Evolutionary conservation across 345 rosid species (phyloP).

Genomic region (Citrus mangshanensis): DNA sequence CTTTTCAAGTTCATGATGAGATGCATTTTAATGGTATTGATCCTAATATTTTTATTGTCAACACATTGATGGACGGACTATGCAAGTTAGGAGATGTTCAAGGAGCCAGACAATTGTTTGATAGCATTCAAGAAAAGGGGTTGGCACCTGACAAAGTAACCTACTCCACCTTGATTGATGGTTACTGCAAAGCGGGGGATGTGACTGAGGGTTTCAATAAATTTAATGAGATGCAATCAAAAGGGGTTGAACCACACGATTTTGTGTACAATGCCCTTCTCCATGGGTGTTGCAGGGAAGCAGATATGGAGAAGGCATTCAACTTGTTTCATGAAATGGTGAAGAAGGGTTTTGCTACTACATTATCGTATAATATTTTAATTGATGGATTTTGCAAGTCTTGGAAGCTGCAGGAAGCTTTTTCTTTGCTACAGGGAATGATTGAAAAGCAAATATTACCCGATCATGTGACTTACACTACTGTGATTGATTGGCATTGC

Average conservation of each 20-base stretch:
- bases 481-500: constrained; percentile 25
- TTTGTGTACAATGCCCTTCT: constrained; percentile 24
- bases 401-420: constrained; percentile 25
- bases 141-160: constrained; percentile 23
- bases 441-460: constrained; percentile 18
- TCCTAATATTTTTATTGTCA: constrained; percentile 27
- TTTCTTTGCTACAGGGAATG: constrained; percentile 23
- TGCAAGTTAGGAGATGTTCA: constrained; percentile 26
- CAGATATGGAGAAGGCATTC: constrained; percentile 20
- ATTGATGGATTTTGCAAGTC: constrained; percentile 18
- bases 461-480: constrained; percentile 32
- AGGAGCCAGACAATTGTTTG: constrained; percentile 19
- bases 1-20: constrained; percentile 15
- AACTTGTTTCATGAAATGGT: constrained; percentile 16
- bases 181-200: constrained; percentile 28
- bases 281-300: constrained; percentile 20
- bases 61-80: constrained; percentile 28
- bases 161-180: constrained; percentile 26
- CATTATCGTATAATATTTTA: constrained; percentile 23
- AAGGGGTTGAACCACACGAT: constrained; percentile 21
- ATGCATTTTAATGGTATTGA: constrained; percentile 25
- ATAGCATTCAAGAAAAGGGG: constrained; percentile 25
- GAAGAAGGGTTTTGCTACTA: constrained; percentile 21
- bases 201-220: constrained; percentile 14
- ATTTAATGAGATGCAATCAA: constrained; percentile 22